Evolutionary conservation across 2,329 filamentous ascomycete species (phyloP).

Genomic region (Aspergillus brasiliensis): DNA sequence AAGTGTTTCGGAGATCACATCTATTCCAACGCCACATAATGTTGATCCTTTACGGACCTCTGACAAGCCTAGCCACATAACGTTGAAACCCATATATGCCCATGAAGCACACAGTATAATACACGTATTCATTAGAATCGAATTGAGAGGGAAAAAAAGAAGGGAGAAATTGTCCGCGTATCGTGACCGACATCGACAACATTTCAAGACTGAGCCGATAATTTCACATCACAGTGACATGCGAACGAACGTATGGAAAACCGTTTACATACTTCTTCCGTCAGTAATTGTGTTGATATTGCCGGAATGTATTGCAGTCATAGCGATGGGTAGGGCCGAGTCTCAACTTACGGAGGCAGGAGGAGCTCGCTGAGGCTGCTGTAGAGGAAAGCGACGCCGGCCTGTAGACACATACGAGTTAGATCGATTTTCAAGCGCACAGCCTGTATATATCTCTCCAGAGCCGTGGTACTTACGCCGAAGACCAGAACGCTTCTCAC

Average conservation of each 20-base stretch:
- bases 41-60: constrained; percentile 2
- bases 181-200: constrained; percentile 4
- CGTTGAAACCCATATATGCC: constrained; percentile 19
- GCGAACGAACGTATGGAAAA: constrained; percentile 4
- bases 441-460: neutral
- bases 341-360: constrained; percentile 58
- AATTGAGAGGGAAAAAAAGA: constrained; percentile 13
- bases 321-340: constrained; percentile 24
- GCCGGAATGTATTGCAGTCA: constrained; percentile 1
- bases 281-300: constrained; percentile 22
- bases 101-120: constrained; percentile 28
- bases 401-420: constrained; percentile 46
- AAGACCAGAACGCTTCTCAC: constrained; percentile 69
- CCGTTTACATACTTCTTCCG: constrained; percentile 23
- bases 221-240: constrained; percentile 10
- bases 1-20: constrained; percentile 9
- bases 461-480: constrained; percentile 56
- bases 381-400: constrained; percentile 66
- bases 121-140: constrained; percentile 25
- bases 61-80: constrained; percentile 9
- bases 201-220: constrained; percentile 5
- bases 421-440: neutral
- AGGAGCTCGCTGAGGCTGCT: constrained; percentile 69
- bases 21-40: constrained; percentile 19
- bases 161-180: constrained; percentile 8